These are phyloP conservation scores for Curvularia eragrostidis DNA, from an alignment of 2,329 filamentous ascomycete genomes.

Conservation along the genomic window DNA sequence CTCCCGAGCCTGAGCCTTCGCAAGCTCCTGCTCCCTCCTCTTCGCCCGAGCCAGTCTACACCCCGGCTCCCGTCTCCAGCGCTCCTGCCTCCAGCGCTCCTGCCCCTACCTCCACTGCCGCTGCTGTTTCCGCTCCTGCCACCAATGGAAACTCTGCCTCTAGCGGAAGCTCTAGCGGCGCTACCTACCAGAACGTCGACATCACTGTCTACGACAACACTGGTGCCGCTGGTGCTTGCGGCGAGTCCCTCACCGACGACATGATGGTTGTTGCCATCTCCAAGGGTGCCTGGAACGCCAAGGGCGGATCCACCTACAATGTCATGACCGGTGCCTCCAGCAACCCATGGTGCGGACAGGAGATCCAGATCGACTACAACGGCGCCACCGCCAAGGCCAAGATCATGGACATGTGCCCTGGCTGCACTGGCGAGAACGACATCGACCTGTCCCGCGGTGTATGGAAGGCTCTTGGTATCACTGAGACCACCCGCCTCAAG, in stretches of 20 bases:
- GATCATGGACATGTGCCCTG: slow-evolving; percentile 47
- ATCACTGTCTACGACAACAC: slow-evolving; percentile 46
- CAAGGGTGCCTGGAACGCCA: slow-evolving; percentile 25
- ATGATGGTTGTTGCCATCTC: slow-evolving; percentile 42
- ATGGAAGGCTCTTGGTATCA: slow-evolving; percentile 37
- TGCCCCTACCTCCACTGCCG: slow-evolving; percentile 10
- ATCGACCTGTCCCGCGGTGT: slow-evolving; percentile 42
- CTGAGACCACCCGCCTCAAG: slow-evolving; percentile 34
- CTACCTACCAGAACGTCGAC: slow-evolving; percentile 31
- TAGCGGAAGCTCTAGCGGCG: slow-evolving; percentile 11
- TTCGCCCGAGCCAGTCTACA: slow-evolving; percentile 12
- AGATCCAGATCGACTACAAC: slow-evolving; percentile 41
- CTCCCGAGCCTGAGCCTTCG: slow-evolving; percentile 8
- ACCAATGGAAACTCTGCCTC: slow-evolving; percentile 3
- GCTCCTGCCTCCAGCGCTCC: slow-evolving; percentile 3
- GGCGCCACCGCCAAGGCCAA: slow-evolving; percentile 37
- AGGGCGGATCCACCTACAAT: slow-evolving; percentile 41
- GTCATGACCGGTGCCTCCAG: slow-evolving; percentile 38
- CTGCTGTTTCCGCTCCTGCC: slow-evolving; percentile 13
- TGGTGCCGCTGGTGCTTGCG: slow-evolving; percentile 42
- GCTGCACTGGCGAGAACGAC: slow-evolving; percentile 35
- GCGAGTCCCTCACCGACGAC: slow-evolving; percentile 31
- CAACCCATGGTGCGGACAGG: slow-evolving; percentile 47
- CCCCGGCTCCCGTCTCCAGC: slow-evolving; percentile 18
- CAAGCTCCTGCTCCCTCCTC: slow-evolving; percentile 17